phyloP scores from a whole-genome alignment of 805 yeast genomes.

The Ogataea glucozyma region DNA sequence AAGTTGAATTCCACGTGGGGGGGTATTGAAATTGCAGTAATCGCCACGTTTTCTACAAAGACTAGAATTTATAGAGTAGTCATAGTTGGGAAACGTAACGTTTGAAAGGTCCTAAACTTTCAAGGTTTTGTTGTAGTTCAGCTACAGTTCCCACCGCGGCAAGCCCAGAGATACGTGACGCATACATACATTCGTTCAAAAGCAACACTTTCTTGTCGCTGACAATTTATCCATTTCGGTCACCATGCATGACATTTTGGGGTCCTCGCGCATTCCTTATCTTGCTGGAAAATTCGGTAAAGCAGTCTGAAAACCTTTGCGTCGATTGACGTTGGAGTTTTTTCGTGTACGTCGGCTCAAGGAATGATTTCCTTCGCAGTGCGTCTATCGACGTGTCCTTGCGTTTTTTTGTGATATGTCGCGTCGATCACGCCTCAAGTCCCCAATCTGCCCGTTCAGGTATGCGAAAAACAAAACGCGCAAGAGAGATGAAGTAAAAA shows the following conservation, averaged over 20 bases:
- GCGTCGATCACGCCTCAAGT: conserved; percentile 3
- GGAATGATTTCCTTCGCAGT: too few relatives aligned
- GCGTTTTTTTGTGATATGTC: neutral
- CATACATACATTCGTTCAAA: neutral
- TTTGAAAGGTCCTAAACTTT: too few relatives aligned
- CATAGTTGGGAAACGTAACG: too few relatives aligned
- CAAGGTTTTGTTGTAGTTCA: too few relatives aligned
- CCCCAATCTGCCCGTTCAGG: neutral
- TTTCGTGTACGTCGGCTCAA: neutral
- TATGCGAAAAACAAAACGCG: conserved; percentile 3
- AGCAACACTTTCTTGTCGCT: neutral
- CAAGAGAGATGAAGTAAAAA: neutral
- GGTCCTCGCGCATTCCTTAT: conserved; percentile 3
- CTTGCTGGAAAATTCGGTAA: conserved; percentile 5
- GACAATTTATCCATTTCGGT: neutral
- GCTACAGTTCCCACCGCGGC: too few relatives aligned
- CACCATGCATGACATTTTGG: neutral
- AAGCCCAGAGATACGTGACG: too few relatives aligned
- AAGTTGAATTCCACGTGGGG: too few relatives aligned
- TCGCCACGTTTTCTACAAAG: too few relatives aligned
- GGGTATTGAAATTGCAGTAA: too few relatives aligned
- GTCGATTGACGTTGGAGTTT: conserved; percentile 2
- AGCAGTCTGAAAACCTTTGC: neutral
- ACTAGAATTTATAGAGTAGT: too few relatives aligned
- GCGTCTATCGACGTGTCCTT: too few relatives aligned